These are phyloP conservation scores for Debaryomyces sp. DNA, from an alignment of 1,139 yeast species.

Conservation along the genomic window DNA sequence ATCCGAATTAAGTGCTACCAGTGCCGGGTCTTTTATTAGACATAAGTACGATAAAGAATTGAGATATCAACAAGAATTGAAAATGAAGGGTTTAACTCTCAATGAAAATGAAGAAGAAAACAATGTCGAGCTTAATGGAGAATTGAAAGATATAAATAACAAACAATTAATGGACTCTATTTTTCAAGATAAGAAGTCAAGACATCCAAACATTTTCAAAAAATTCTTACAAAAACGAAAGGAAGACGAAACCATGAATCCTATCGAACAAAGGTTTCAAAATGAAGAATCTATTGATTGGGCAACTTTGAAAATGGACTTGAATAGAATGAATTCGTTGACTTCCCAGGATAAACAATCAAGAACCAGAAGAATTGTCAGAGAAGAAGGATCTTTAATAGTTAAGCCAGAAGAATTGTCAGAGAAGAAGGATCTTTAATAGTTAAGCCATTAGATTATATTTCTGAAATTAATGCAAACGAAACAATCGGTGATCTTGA, in stretches of 20 bases:
- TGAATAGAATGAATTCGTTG: constrained; percentile 77
- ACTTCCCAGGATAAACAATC: constrained; percentile 68
- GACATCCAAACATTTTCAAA: constrained; percentile 56
- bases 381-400: constrained; percentile 63
- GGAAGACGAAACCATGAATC: constrained; percentile 31
- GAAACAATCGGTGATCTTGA: constrained; percentile 35
- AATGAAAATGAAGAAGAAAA: constrained; percentile 19
- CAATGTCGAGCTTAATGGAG: constrained; percentile 20
- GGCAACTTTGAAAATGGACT: constrained; percentile 51
- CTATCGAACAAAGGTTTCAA: constrained; percentile 39
- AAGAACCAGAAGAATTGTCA: constrained; percentile 70
- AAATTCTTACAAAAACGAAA: constrained; percentile 48
- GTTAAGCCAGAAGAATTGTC: constrained; percentile 73
- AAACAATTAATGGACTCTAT: constrained; percentile 42
- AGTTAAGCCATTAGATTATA: constrained; percentile 68
- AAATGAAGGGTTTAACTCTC: constrained; percentile 24
- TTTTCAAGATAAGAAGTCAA: constrained; percentile 49
- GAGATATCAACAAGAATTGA: constrained; percentile 24
- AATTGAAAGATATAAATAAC: constrained; percentile 25
- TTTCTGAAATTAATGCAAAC: constrained; percentile 53
- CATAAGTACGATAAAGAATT: constrained; percentile 58
- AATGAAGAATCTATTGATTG: constrained; percentile 40
- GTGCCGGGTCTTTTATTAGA: constrained; percentile 83
- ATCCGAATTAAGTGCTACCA: constrained; percentile 81
- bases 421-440: constrained; percentile 66